Conservation (phyloP, 495 filamentous ascomycete species). For the Aspergillus sclerotioniger region DNA sequence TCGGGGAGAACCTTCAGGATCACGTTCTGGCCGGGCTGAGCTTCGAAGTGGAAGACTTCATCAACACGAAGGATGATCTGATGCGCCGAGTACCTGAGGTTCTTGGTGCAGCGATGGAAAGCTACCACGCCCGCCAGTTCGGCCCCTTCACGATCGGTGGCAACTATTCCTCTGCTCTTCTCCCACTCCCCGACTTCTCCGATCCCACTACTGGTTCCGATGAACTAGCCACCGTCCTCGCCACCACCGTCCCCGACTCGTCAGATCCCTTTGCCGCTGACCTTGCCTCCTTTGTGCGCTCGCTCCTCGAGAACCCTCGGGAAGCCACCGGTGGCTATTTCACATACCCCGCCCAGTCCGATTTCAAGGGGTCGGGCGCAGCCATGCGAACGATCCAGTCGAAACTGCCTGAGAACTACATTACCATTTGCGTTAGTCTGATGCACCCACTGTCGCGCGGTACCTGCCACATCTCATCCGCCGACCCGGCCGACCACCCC, state of each 20-base stretch:
- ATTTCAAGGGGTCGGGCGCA: too few relatives aligned
- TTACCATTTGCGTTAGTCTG: conserved; percentile 35
- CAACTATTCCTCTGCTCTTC: conserved; percentile 21
- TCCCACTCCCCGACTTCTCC: conserved; percentile 14
- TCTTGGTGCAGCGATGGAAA: neutral
- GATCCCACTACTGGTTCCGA: too few relatives aligned
- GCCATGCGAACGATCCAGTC: too few relatives aligned
- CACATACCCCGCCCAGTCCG: too few relatives aligned
- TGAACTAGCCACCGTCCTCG: too few relatives aligned
- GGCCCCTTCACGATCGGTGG: conserved; percentile 23
- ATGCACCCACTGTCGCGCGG: conserved; percentile 55
- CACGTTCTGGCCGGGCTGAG: conserved; percentile 27
- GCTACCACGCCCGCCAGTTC: too few relatives aligned
- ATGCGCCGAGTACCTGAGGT: conserved; percentile 2
- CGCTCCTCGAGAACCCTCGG: too few relatives aligned
- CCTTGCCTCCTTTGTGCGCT: too few relatives aligned
- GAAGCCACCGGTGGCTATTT: too few relatives aligned
- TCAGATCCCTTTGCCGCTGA: too few relatives aligned
- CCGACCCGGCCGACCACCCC: conserved; percentile 31
- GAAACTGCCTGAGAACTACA: conserved; percentile 35
- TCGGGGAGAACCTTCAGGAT: conserved; percentile 58
- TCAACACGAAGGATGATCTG: neutral
- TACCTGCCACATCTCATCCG: conserved; percentile 46
- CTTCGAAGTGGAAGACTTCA: neutral
- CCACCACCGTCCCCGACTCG: too few relatives aligned